Conservation (phyloP, 805 yeast species). For the Spathaspora passalidarum region DNA sequence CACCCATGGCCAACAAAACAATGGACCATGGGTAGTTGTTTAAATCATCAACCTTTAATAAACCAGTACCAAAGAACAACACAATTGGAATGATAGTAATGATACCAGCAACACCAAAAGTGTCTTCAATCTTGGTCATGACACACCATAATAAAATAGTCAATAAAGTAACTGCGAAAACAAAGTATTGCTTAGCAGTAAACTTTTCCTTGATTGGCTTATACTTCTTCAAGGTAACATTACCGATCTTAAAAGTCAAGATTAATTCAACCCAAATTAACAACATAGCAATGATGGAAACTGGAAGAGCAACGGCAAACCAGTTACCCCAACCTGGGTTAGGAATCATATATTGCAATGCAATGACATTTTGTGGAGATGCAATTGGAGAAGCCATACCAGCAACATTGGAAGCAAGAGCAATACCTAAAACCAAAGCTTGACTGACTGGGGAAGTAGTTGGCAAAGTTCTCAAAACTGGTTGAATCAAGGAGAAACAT, state of each 20-base stretch:
- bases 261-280: constrained; percentile 72
- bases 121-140: constrained; percentile 36
- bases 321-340: constrained; percentile 87
- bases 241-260: constrained; percentile 53
- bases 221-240: constrained; percentile 47
- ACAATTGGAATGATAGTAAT: constrained; percentile 47
- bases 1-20: constrained; percentile 54
- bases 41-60: constrained; percentile 45
- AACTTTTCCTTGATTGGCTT: constrained; percentile 46
- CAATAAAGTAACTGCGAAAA: constrained; percentile 37
- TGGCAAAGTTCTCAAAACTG: constrained; percentile 79
- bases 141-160: constrained; percentile 52
- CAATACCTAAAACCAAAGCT: constrained; percentile 86
- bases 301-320: constrained; percentile 87
- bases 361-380: constrained; percentile 93
- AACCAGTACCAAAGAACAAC: constrained; percentile 48
- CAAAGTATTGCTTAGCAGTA: constrained; percentile 43
- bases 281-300: constrained; percentile 58
- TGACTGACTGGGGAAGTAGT: constrained; percentile 74
- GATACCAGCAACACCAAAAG: constrained; percentile 49
- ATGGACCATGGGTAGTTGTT: constrained; percentile 56
- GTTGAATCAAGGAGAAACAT: constrained; percentile 88
- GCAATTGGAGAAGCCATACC: constrained; percentile 98
- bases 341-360: constrained; percentile 83
- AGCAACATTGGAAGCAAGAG: constrained; percentile 88